These are phyloP conservation scores for Citrullus amarus DNA, from an alignment of 306 rosid species.

Conservation along the genomic window DNA sequence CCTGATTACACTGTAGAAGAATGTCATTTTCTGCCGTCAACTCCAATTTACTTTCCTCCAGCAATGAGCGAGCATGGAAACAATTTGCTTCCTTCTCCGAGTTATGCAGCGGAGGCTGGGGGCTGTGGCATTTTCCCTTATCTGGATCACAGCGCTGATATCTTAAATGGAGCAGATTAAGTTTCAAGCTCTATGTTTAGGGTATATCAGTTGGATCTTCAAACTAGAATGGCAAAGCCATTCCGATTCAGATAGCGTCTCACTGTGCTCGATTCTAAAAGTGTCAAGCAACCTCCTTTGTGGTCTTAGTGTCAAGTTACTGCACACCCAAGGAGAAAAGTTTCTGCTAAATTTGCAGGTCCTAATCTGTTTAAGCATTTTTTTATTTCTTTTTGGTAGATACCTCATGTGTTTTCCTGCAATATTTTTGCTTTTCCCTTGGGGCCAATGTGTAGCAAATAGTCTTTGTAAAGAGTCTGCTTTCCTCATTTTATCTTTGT, in stretches of 20 bases:
- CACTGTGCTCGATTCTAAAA: neutral
- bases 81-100: neutral
- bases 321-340: neutral
- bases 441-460: slow-evolving; percentile 4
- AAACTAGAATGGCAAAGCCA: neutral
- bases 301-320: neutral
- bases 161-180: slow-evolving; percentile 20
- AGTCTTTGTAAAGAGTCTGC: neutral
- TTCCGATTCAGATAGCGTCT: neutral
- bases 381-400: neutral
- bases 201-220: neutral
- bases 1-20: neutral
- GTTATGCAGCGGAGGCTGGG: slow-evolving; percentile 18
- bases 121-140: slow-evolving; percentile 12
- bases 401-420: slow-evolving; percentile 1
- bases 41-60: slow-evolving; percentile 10
- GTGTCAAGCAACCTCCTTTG: neutral
- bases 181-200: slow-evolving; percentile 37
- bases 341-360: slow-evolving; percentile 5
- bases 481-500: neutral
- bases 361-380: neutral
- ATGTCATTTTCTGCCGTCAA: neutral
- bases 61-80: slow-evolving; percentile 18
- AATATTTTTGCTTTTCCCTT: slow-evolving; percentile 5
- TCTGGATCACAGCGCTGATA: neutral